Base-by-base conservation (phyloP, 345 rosid genomes). In the Trapa incisa region DNA sequence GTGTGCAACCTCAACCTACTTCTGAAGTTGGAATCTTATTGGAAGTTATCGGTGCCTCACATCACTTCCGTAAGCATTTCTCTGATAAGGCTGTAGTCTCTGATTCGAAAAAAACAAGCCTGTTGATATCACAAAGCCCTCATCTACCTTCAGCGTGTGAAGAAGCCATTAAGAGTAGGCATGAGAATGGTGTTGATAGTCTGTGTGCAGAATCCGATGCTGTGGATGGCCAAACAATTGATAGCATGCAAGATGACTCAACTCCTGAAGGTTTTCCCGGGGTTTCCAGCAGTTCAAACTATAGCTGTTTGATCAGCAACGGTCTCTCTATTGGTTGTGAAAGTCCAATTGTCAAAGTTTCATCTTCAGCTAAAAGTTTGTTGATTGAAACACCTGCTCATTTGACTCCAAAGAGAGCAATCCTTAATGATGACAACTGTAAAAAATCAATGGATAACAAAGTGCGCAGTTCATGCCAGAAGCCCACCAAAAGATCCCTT, bases 321-420 rank as follows among this genome's bases (percentile, higher is more conserved):
- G 50, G 61, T 39, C 50, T 56, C 68, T 70, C 61, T 17, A 62
- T 10, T 61, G 62, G 50, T 68, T 73, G 63, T 64, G 69, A 76
- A 68, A 82, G 84, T 74, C 81, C 81, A 35, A 38, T 50, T 37
- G 75, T 63, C 52, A 78, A 66, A 68, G 66, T 65, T 64, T 68
- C 72, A 22, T 70, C 67, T 7, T 50, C 77, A 65, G 54, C 62
- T 67, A 77, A 60, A 71, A 50, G 35, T 68, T 72, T 61, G 50
- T 65, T 39, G 43, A 35, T 79, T 53, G 72, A 80, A 70, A 84
- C 86, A 8, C 86, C 88, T 53, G 81, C 80, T 64, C 86, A 82
- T 71, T 43, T 78, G 68, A 75, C 74, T 29, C 86, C 82, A 33
- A 75, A 60, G 75, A 77, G 80, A 69, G 77, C 74, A 64, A 67